phyloP scores from a whole-genome alignment of 2,329 filamentous ascomycete genomes.

The Atkinsonella texensis region DNA sequence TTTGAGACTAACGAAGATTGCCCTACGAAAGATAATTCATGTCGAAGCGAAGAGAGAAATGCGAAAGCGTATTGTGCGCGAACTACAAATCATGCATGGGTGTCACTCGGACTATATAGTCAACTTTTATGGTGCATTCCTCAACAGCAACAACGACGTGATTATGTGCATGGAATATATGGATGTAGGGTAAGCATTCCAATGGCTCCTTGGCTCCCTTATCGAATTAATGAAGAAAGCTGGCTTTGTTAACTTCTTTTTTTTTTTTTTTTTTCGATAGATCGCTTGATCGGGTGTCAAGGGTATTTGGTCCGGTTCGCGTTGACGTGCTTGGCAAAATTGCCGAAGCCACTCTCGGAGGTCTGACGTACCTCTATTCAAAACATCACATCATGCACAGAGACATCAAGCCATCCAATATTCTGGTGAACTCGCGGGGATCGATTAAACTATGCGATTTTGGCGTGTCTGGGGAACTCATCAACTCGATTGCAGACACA shows the following conservation, averaged over 20 bases:
- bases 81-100: slow-evolving; percentile 96
- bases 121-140: slow-evolving; percentile 92
- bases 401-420: slow-evolving; percentile 97
- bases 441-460: slow-evolving; percentile 98
- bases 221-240: neutral
- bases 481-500: slow-evolving; percentile 96
- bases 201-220: neutral
- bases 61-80: slow-evolving; percentile 90
- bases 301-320: slow-evolving; percentile 85
- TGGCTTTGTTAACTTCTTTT: neutral
- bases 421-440: slow-evolving; percentile 86
- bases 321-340: slow-evolving; percentile 98
- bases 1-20: slow-evolving; percentile 7
- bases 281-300: slow-evolving; percentile 84
- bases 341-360: slow-evolving; percentile 85
- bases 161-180: slow-evolving; percentile 99
- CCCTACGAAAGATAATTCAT: slow-evolving; percentile 65
- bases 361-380: slow-evolving; percentile 87
- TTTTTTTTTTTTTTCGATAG: slow-evolving; percentile 31
- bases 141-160: slow-evolving; percentile 93
- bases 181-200: slow-evolving; percentile 79
- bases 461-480: slow-evolving; percentile 93
- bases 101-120: slow-evolving; percentile 97
- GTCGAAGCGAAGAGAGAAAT: slow-evolving; percentile 97
- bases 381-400: slow-evolving; percentile 98